phyloP scores from a whole-genome alignment of 306 rosid genomes.

The Hippophae rhamnoides region DNA sequence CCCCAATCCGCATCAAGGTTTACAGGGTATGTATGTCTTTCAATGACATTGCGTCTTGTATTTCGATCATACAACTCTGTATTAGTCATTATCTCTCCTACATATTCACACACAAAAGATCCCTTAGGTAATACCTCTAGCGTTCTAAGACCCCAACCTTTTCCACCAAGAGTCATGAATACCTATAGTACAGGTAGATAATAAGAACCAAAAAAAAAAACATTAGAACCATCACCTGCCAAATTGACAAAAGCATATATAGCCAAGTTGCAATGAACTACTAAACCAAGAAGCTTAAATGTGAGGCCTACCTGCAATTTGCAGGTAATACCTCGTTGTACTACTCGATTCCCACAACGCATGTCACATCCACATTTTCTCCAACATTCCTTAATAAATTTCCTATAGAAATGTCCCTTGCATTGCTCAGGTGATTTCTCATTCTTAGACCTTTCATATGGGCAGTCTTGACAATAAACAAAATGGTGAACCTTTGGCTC shows the following conservation, averaged over 20 bases:
- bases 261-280: slow-evolving; percentile 7
- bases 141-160: slow-evolving; percentile 88
- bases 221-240: not conserved
- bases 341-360: slow-evolving; percentile 83
- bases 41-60: slow-evolving; percentile 28
- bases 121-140: slow-evolving; percentile 70
- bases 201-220: not conserved
- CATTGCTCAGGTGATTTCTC: slow-evolving; percentile 42
- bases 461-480: slow-evolving; percentile 70
- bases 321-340: slow-evolving; percentile 73
- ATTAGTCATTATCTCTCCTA: slow-evolving; percentile 82
- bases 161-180: slow-evolving; percentile 52
- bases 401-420: slow-evolving; percentile 68
- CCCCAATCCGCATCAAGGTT: slow-evolving; percentile 94
- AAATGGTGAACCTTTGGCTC: slow-evolving; percentile 39
- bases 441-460: slow-evolving; percentile 52
- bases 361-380: slow-evolving; percentile 84
- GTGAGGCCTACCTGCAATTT: slow-evolving; percentile 64
- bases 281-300: slow-evolving; percentile 4
- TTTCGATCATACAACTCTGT: slow-evolving; percentile 61
- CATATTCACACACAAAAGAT: slow-evolving; percentile 71
- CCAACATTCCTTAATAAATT: slow-evolving; percentile 95
- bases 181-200: slow-evolving; percentile 38
- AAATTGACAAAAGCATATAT: not conserved
- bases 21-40: slow-evolving; percentile 83